Base-by-base conservation (phyloP, 2,329 filamentous ascomycete genomes). In the Pseudomassariella vexata region DNA sequence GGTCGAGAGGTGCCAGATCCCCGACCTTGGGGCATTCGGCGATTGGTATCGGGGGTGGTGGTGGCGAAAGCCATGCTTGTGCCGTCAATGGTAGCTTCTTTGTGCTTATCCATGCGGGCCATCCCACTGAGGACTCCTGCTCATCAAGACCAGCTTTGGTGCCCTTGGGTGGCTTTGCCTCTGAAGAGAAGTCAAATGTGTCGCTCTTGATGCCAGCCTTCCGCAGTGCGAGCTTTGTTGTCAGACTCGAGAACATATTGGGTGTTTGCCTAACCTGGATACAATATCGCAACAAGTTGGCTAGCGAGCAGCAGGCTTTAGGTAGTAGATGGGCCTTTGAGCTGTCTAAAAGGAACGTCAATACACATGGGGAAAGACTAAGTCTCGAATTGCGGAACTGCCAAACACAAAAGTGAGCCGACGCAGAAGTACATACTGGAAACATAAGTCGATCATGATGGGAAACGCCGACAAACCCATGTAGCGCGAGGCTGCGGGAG, bases 211-310 rank as follows among this genome's bases (percentile, higher is more conserved):
- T 52, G 48, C 74, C 73, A 30, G 65, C 65, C 49, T 73, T 76
- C 42, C 64, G 72, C 44, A 79, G 60, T 39, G 73, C 74, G 41
- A 77, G 56, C 53, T 78, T 78, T 27, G 73, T 72, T 11, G 67
- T 65, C 35, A 79, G 55, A 41, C 60, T 68, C 45, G 67, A 66
- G 48, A 78, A 65, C 73, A 77, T 78, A 34, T 47, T 56, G 48
- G 33, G n/a, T n/a, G 11, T 23, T 38, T 12, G 30, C 37, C 30
- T 15, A n/a, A n/a, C n/a, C n/a, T n/a, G n/a, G n/a, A n/a, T n/a
- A n/a, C n/a, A n/a, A n/a, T n/a, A n/a, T n/a, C 29, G 28, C 32
- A 19, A 32, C 17, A 17, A 15, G n/a, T n/a, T n/a, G n/a, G n/a
- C n/a, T n/a, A n/a, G 28, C 25, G 9, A 36, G 28, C 16, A 30